A percentile compares a stretch with the other conserved stretches of the same genome.
These are phyloP conservation scores for Spergularia marina DNA, from an alignment of 148 eudicot genomes.

Conservation along the genomic window DNA sequence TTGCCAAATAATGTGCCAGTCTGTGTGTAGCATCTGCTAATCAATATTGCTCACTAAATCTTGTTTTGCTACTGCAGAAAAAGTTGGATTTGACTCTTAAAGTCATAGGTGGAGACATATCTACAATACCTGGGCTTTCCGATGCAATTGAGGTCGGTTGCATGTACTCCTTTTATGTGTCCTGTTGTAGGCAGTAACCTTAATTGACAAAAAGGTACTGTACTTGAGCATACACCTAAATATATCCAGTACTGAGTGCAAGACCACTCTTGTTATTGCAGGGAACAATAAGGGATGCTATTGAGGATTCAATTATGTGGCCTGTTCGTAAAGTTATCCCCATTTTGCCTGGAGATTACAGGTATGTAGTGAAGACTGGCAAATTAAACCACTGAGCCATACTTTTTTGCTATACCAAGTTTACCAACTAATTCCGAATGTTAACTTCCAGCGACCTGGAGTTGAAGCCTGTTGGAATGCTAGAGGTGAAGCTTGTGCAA, in stretches of 20 bases:
- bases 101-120: slow-evolving; percentile 93
- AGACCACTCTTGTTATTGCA: slow-evolving; percentile 25
- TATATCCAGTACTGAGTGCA: not conserved
- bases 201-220: not conserved
- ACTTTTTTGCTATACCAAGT: not conserved
- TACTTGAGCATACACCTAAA: not conserved
- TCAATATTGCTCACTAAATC: slow-evolving; percentile 2
- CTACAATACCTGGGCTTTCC: slow-evolving; percentile 84
- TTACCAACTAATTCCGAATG: slow-evolving; percentile 10
- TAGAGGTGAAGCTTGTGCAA: slow-evolving; percentile 98
- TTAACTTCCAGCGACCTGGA: slow-evolving; percentile 65
- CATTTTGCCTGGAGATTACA: slow-evolving; percentile 93
- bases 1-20: too few relatives aligned
- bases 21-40: not conserved
- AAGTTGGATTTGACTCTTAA: slow-evolving; percentile 88
- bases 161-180: slow-evolving; percentile 1
- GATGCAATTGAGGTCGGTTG: slow-evolving; percentile 91
- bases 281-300: slow-evolving; percentile 84
- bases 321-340: slow-evolving; percentile 95
- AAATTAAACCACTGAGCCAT: not conserved
- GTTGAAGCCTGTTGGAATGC: slow-evolving; percentile 84
- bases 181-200: not conserved
- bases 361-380: slow-evolving; percentile 34
- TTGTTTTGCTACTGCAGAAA: slow-evolving; percentile 60
- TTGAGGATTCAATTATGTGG: slow-evolving; percentile 98